Evolutionary conservation across 371 early-diverging fungal species (phyloP), one percentile per base, ranked within the genome.

Genomic region (Rhizopus arrhizus): DNA sequence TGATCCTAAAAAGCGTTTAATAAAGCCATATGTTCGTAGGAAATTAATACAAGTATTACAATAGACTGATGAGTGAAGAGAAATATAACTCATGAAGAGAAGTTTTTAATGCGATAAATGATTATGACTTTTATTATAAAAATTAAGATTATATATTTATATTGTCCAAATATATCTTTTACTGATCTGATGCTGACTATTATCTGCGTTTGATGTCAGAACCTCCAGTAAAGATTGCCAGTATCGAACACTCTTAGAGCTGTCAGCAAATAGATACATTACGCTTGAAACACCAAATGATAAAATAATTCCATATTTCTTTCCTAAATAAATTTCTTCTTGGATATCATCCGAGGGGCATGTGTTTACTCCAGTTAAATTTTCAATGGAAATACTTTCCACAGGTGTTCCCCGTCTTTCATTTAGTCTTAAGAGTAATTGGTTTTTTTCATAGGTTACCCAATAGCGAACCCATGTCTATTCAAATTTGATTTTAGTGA

Each of bases 401-500:
- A 64, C 54, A 22, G 64, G 59, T 38, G 53, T 54, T 40, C 54
- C 54, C 16, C 64, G 58, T 53, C 59, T 53, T 42, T 64, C 64
- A 36, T 64, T 64, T 32, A 54, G 41, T 31, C 59, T 53, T 35
- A 64, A 32, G 7, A 64, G 55, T 12, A 64, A 36, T 4, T 64
- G 43, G 10, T 49, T 40, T 3, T 52, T 31, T 12, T 59, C 53
- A 59, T 48, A 64, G 2, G 54, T 47, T 9, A 53, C 64, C 64
- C 64, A 64, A 31, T 64, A 64, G 32, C 64, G 34, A 29, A 45
- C 53, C 64, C 64, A 64, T 7, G 28, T 59, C 64, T 64, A 52
- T 22, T 22, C 2, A 22, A 22, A 22, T 22, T 22, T 22, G 22
- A 22, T 22, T 22, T 22, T 22, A 22, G 22, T 22, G 22, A 22